Conservation (phyloP, 208 protist genomes). For the Acanthamoeba healyi region DNA sequence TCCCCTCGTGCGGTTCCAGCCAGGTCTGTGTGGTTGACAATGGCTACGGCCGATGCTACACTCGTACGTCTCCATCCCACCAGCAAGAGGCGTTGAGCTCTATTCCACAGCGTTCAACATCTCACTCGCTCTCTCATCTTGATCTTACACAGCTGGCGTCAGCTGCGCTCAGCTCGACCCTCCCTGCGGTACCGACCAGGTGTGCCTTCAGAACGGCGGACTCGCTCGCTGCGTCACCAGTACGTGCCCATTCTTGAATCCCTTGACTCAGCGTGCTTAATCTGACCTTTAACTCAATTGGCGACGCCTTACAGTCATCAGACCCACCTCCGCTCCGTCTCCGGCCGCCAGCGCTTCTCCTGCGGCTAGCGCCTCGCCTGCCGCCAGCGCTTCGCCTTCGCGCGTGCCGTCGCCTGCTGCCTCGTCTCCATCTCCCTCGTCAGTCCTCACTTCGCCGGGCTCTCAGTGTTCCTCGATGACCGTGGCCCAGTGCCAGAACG, state of each 20-base stretch:
- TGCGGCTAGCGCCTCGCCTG: background rate
- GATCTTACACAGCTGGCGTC: background rate
- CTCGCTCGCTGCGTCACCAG: constrained; percentile 25
- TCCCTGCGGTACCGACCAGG: background rate
- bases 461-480: background rate
- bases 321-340: background rate
- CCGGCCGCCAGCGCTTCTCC: background rate
- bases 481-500: constrained; percentile 28
- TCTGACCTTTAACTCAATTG: too few species aligned
- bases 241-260: background rate
- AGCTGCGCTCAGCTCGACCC: background rate
- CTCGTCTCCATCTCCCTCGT: background rate
- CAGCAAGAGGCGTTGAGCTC: too few species aligned
- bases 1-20: constrained; percentile 11
- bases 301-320: constrained; percentile 6
- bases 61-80: background rate
- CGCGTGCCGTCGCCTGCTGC: background rate
- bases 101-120: too few species aligned
- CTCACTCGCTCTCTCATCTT: too few species aligned
- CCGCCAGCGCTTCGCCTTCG: background rate
- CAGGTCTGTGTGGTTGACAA: background rate
- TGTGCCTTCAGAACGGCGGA: background rate
- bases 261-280: too few species aligned
- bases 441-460: too few species aligned
- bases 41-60: constrained; percentile 29